A percentile compares a stretch with the other conserved stretches of the same genome.
phyloP scores from a whole-genome alignment of 2,329 filamentous ascomycete species.

The Metarhizium brunneum region DNA sequence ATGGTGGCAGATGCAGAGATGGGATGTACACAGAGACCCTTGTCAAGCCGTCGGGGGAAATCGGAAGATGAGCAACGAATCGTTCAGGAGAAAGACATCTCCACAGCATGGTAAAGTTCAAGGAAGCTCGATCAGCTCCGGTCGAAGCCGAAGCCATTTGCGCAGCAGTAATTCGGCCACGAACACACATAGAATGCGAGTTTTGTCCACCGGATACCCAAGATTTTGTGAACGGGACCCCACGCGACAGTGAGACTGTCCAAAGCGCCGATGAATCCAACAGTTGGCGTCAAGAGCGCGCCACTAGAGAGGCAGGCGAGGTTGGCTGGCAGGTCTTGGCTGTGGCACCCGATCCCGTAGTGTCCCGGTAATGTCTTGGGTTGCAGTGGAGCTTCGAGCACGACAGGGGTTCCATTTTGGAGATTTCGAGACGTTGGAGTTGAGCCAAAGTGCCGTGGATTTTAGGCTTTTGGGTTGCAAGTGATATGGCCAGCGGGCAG shows the following conservation, averaged over 20 bases:
- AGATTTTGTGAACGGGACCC: not conserved
- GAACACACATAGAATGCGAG: not conserved
- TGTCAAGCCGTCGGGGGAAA: not conserved
- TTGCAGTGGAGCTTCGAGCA: not conserved
- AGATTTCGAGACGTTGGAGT: too few species aligned
- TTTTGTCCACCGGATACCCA: not conserved
- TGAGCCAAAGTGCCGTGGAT: too few species aligned
- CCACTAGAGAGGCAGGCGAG: slow-evolving; percentile 1
- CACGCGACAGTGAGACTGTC: slow-evolving; percentile 1
- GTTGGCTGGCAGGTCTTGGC: slow-evolving; percentile 1
- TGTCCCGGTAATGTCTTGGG: slow-evolving; percentile 2
- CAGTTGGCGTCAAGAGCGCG: not conserved
- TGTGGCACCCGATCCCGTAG: not conserved
- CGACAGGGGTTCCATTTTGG: not conserved
- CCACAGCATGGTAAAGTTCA: not conserved
- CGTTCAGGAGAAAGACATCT: not conserved
- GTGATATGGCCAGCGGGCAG: too few species aligned
- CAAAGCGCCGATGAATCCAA: not conserved
- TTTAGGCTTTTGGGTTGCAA: too few species aligned
- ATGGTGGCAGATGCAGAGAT: not conserved
- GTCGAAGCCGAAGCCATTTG: not conserved
- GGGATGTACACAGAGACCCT: not conserved
- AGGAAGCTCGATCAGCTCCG: too few species aligned
- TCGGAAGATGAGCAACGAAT: slow-evolving; percentile 1
- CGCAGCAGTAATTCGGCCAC: too few species aligned